Conservation (phyloP, 164 flowering plant species). For the Hamamelis virginiana region DNA sequence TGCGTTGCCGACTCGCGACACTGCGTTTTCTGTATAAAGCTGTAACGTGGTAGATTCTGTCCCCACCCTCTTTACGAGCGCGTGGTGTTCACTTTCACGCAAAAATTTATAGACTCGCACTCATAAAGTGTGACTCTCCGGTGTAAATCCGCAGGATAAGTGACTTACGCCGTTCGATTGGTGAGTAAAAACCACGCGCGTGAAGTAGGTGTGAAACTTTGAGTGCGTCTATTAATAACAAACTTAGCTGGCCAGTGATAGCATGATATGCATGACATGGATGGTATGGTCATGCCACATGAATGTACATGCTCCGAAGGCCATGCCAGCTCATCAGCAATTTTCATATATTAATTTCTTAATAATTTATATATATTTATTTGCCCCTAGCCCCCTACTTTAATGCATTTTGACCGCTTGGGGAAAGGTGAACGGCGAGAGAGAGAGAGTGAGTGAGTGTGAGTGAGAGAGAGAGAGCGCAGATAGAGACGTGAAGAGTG, state of each 20-base stretch:
- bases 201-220: too few species aligned
- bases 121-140: too few species aligned
- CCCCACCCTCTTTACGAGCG: background rate
- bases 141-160: too few species aligned
- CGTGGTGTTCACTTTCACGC: constrained; percentile 8
- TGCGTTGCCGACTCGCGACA: constrained; percentile 20
- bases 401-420: constrained; percentile 45
- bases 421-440: constrained; percentile 23
- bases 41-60: background rate
- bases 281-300: constrained; percentile 18
- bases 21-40: background rate
- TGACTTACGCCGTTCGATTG: too few species aligned
- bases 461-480: too few species aligned
- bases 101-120: too few species aligned
- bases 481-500: constrained; percentile 8
- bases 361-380: background rate
- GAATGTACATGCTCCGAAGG: background rate
- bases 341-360: background rate
- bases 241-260: background rate
- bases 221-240: too few species aligned
- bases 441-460: background rate
- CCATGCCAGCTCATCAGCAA: constrained; percentile 16
- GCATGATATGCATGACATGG: constrained; percentile 17
- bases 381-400: constrained; percentile 2
- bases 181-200: too few species aligned